Evolutionary conservation across 192 early-diverging fungal species (phyloP).

Genomic region (Backusella sp.): DNA sequence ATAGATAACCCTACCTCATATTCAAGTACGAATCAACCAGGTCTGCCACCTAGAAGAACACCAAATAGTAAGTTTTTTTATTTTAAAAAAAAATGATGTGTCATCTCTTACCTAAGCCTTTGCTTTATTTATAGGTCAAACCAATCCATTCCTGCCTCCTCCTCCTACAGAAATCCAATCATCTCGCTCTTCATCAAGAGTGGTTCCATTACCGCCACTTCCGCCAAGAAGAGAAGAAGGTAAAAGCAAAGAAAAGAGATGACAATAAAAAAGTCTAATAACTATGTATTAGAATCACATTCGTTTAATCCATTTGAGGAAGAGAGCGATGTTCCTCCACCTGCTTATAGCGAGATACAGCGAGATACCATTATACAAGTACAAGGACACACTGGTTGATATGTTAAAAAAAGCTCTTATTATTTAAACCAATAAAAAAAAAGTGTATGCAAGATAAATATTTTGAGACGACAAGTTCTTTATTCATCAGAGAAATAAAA

Average conservation of each 20-base stretch:
- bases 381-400: not conserved
- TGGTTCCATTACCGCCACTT: not conserved
- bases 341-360: slow-evolving; percentile 7
- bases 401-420: not conserved
- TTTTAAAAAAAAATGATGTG: no score
- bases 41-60: not conserved
- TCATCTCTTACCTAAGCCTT: no score
- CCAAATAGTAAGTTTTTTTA: not conserved
- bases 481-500: no score
- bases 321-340: slow-evolving; percentile 2
- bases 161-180: not conserved
- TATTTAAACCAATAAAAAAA: no score
- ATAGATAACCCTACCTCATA: not conserved
- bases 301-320: slow-evolving; percentile 14
- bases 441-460: no score
- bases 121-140: not conserved
- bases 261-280: not conserved
- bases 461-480: no score
- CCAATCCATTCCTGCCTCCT: not conserved
- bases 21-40: not conserved
- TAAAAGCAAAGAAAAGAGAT: not conserved
- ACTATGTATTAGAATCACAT: not conserved
- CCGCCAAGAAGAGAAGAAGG: not conserved
- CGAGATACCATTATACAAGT: slow-evolving; percentile 4
- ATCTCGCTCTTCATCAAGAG: not conserved